Evolutionary conservation across 2,329 filamentous ascomycete species (phyloP), one percentile per base, ranked within the genome.

Genomic region (Pestalotiopsis sp.): DNA sequence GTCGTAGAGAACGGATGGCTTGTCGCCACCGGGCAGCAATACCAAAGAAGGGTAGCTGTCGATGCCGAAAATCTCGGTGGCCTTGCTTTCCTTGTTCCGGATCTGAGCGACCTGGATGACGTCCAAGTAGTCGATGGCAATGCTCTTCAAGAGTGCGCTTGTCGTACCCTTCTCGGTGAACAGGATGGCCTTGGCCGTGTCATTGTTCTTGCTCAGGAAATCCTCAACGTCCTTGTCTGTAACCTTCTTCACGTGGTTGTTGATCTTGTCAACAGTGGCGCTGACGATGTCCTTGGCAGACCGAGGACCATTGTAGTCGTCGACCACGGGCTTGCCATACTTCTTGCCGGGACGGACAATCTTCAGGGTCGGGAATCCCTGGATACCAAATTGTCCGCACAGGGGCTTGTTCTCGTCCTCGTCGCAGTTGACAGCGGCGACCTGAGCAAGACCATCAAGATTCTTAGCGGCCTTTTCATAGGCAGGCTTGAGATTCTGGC

Each of bases 331-430:
- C 77, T 90, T 92, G 68, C 82, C 81, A 39, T 87, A 82, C 81
- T 95, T 97, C 83, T 93, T 94, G 72, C 92, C 90, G 0, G 96
- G 96, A 25, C 90, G 91, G 66, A 98, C 90, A 62, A 97, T 95
- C 86, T 99, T 99, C 72, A 99, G 86, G 0, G 96, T 98, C 0
- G 96, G 96, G 83, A 98, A 99, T 69, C 96, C 96, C 82, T 97
- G 87, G 5, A 99, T 89, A 67, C 94, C 95, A 88, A 98, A 93
- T 73, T 86, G 82, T 61, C 91, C 90, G 80, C 96, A 99, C 73
- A 98, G 88, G 2, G 86, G 85, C 84, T 98, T 98, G 87, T 98
- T 99, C 72, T 86, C 83, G 66, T 98, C 95, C 39, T 97, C 94
- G 77, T 99, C 95, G 81, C 96, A 99, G 81, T 99, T 93, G 72